These are phyloP conservation scores for Pseudohyphozyma bogoriensis DNA, from an alignment of 768 basidiomycete genomes.

Conservation along the genomic window DNA sequence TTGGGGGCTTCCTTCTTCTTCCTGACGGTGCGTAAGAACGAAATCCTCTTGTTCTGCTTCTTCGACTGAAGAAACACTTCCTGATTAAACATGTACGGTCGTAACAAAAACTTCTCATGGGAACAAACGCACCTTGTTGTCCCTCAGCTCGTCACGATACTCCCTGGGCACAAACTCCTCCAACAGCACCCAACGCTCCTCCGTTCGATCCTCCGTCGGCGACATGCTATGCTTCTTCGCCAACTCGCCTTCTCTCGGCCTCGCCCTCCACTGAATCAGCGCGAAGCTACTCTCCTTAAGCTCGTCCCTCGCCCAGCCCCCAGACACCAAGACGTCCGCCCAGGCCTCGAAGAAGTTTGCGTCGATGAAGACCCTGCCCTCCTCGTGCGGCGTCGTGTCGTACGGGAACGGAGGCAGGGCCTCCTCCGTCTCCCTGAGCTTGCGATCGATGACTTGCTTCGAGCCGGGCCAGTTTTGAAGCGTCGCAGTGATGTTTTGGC, in stretches of 20 bases:
- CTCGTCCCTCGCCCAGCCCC: slow-evolving; percentile 32
- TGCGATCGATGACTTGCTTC: not conserved
- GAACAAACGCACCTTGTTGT: slow-evolving; percentile 13
- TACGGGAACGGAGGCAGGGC: slow-evolving; percentile 73
- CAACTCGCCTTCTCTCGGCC: slow-evolving; percentile 41
- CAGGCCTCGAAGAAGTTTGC: slow-evolving; percentile 75
- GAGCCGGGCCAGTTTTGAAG: slow-evolving; percentile 49
- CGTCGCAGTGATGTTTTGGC: slow-evolving; percentile 47
- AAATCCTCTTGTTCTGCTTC: slow-evolving; percentile 25
- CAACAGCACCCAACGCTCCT: slow-evolving; percentile 64
- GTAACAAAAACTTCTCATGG: not conserved
- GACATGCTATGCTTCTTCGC: not conserved
- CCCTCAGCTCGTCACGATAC: slow-evolving; percentile 60
- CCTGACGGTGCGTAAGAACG: slow-evolving; percentile 31
- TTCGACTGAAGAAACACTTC: slow-evolving; percentile 4
- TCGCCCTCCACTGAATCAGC: slow-evolving; percentile 78
- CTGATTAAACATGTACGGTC: too few species aligned
- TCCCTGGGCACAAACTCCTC: slow-evolving; percentile 90
- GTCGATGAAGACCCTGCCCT: slow-evolving; percentile 46
- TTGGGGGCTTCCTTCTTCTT: not conserved
- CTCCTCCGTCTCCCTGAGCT: slow-evolving; percentile 22
- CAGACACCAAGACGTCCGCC: slow-evolving; percentile 38
- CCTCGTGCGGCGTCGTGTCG: slow-evolving; percentile 79
- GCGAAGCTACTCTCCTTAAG: slow-evolving; percentile 32
- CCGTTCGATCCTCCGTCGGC: slow-evolving; percentile 56